A percentile compares a stretch with the other conserved stretches of the same genome.
phyloP scores from a whole-genome alignment of 1,284 basidiomycete species.

The Malassezia arunalokei region DNA sequence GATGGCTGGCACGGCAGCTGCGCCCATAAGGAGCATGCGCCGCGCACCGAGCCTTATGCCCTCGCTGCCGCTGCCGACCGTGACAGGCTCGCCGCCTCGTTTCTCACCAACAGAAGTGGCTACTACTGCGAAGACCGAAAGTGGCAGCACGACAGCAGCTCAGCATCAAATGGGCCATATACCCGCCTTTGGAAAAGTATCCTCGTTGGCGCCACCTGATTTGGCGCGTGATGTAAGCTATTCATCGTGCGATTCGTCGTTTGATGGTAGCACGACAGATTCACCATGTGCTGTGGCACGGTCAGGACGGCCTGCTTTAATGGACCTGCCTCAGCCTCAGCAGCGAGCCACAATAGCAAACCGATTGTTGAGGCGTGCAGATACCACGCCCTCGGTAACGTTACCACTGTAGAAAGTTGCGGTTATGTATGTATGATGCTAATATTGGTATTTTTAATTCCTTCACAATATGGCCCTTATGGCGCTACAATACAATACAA shows the following conservation, averaged over 20 bases:
- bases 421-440: not conserved
- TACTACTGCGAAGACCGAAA: no score
- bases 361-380: constrained; percentile 8
- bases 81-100: not conserved
- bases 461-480: not conserved
- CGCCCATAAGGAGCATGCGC: constrained; percentile 2
- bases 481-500: constrained; percentile 13
- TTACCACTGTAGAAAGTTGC: not conserved
- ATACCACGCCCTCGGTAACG: constrained; percentile 1
- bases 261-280: constrained; percentile 30
- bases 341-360: not conserved
- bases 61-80: not conserved
- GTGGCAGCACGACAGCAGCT: no score
- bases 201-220: not conserved
- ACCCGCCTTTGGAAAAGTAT: not conserved
- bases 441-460: not conserved
- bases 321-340: not conserved
- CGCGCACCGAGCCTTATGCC: not conserved
- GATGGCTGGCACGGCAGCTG: not conserved
- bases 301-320: constrained; percentile 5
- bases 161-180: no score
- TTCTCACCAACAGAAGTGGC: not conserved
- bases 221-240: constrained; percentile 27
- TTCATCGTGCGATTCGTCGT: constrained; percentile 34
- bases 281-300: constrained; percentile 33